Conservation (phyloP, 768 basidiomycete genomes). For the Podaxis sp. region DNA sequence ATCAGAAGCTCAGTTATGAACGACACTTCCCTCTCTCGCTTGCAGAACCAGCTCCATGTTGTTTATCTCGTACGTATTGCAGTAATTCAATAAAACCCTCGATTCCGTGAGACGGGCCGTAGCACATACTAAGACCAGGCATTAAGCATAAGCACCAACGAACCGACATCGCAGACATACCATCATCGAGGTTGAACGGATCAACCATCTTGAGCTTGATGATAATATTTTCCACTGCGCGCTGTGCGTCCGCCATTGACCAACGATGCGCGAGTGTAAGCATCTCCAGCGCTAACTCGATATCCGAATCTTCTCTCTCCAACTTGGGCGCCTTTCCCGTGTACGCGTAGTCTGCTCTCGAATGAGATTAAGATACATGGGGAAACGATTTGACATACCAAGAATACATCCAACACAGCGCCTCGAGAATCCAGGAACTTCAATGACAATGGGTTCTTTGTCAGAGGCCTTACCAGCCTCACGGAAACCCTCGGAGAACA, state of each 20-base stretch:
- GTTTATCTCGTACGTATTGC: background rate
- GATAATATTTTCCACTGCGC: background rate
- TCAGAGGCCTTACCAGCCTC: slow-evolving; percentile 15
- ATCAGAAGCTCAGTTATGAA: background rate
- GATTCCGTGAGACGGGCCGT: background rate
- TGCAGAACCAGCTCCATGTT: background rate
- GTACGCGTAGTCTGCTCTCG: slow-evolving; percentile 1
- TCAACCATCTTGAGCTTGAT: slow-evolving; percentile 10
- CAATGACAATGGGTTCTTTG: background rate
- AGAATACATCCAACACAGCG: slow-evolving; percentile 7
- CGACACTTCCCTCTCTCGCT: background rate
- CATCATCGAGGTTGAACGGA: background rate
- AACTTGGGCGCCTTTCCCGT: background rate
- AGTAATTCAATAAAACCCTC: background rate
- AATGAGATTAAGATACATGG: background rate
- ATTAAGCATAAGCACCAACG: background rate
- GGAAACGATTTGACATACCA: background rate
- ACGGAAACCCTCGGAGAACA: slow-evolving; percentile 25
- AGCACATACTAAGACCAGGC: background rate
- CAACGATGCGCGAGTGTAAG: slow-evolving; percentile 1
- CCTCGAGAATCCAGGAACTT: background rate
- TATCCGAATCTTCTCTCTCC: background rate
- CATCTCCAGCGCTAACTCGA: slow-evolving; percentile 1
- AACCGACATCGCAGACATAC: background rate
- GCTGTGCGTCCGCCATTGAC: slow-evolving; percentile 4